These are phyloP conservation scores for Alternaria sp. DNA, from an alignment of 2,329 filamentous ascomycete species.

Conservation along the genomic window DNA sequence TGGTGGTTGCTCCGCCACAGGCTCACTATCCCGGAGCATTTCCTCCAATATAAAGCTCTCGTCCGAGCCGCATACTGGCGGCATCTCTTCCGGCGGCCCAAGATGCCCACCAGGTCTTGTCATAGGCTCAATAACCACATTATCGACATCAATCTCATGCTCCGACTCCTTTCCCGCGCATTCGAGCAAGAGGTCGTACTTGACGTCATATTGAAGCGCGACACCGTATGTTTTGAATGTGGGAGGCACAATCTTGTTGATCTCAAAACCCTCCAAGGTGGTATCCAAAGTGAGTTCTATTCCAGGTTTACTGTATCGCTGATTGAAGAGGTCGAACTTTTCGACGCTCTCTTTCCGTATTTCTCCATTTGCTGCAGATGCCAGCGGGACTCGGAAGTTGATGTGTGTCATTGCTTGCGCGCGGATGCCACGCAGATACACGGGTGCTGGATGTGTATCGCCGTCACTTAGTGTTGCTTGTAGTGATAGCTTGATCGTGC, in stretches of 20 bases:
- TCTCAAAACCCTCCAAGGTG: conserved; percentile 12
- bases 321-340: conserved; percentile 27
- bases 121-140: conserved; percentile 24
- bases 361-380: conserved; percentile 9
- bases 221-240: conserved; percentile 28
- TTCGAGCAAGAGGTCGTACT: conserved; percentile 23
- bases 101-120: conserved; percentile 22
- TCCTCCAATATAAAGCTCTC: conserved; percentile 5
- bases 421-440: conserved; percentile 28
- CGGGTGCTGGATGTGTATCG: conserved; percentile 9
- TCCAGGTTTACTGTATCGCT: conserved; percentile 27
- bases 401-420: conserved; percentile 22
- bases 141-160: conserved; percentile 17
- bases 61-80: conserved; percentile 2
- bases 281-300: conserved; percentile 15
- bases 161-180: conserved; percentile 28
- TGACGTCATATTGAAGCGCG: conserved; percentile 21
- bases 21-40: background rate
- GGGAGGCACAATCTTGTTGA: conserved; percentile 23
- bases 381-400: conserved; percentile 19
- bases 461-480: conserved; percentile 12
- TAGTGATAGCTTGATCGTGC: conserved; percentile 19
- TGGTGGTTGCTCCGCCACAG: conserved; percentile 1
- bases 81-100: conserved; percentile 19
- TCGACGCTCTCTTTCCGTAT: conserved; percentile 10